phyloP scores from a whole-genome alignment of 1,284 basidiomycete genomes.

The Marasmius oreades region DNA sequence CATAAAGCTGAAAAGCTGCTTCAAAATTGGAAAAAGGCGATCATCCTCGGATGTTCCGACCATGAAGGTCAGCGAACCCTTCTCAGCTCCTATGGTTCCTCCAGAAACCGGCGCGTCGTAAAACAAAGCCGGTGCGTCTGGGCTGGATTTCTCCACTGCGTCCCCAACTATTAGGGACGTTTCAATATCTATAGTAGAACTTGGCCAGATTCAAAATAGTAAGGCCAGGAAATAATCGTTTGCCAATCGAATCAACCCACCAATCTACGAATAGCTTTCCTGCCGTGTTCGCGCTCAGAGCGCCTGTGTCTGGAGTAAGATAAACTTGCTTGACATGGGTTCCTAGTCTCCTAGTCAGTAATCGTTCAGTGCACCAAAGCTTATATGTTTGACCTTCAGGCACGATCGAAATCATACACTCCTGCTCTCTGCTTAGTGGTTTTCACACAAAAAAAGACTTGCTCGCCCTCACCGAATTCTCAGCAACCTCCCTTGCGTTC shows the following conservation, averaged over 20 bases:
- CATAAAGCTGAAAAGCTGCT: slow-evolving; percentile 29
- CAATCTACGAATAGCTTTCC: slow-evolving; percentile 38
- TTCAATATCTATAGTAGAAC: slow-evolving; percentile 37
- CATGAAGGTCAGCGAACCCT: slow-evolving; percentile 36
- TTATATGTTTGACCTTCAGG: slow-evolving; percentile 30
- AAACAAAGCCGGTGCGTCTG: slow-evolving; percentile 24
- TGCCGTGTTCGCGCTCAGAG: slow-evolving; percentile 30
- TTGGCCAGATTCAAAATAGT: slow-evolving; percentile 13
- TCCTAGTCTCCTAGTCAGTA: slow-evolving; percentile 20
- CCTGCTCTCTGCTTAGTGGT: slow-evolving; percentile 19
- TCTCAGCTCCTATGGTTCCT: slow-evolving; percentile 34
- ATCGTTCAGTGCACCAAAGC: background rate
- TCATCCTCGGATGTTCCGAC: slow-evolving; percentile 30
- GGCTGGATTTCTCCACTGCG: slow-evolving; percentile 20
- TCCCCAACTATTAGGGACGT: slow-evolving; percentile 30
- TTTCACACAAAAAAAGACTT: background rate
- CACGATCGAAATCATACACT: slow-evolving; percentile 35
- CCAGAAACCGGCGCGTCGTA: slow-evolving; percentile 38
- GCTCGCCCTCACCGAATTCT: slow-evolving; percentile 28
- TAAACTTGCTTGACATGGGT: slow-evolving; percentile 34
- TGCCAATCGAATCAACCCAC: slow-evolving; percentile 16
- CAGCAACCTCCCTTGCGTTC: slow-evolving; percentile 31
- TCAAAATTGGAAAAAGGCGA: slow-evolving; percentile 27
- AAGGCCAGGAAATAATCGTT: background rate
- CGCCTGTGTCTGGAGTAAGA: slow-evolving; percentile 27